phyloP scores from a whole-genome alignment of 2,329 filamentous ascomycete species.

The Penicillium janthinellum region DNA sequence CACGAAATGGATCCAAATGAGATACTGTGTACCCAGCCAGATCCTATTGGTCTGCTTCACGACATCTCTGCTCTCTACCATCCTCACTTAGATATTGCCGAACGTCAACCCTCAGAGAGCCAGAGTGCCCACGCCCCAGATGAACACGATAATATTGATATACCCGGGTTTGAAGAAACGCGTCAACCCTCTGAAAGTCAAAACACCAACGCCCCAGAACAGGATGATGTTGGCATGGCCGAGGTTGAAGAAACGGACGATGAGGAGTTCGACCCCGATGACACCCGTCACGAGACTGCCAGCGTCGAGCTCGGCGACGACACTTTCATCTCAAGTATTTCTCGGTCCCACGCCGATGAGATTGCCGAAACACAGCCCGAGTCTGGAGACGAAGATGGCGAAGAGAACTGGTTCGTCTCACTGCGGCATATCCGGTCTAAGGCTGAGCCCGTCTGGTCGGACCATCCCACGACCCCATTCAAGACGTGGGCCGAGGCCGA shows the following conservation, averaged over 20 bases:
- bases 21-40: too few relatives aligned
- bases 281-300: constrained; percentile 34
- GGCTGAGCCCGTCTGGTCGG: constrained; percentile 32
- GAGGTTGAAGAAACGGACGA: constrained; percentile 16
- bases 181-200: background rate
- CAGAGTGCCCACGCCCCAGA: too few relatives aligned
- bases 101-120: too few relatives aligned
- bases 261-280: constrained; percentile 16
- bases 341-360: constrained; percentile 1
- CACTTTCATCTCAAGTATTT: constrained; percentile 10
- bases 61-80: too few relatives aligned
- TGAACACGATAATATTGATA: too few relatives aligned
- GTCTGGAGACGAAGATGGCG: constrained; percentile 15
- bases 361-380: constrained; percentile 6
- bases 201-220: background rate
- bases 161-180: too few relatives aligned
- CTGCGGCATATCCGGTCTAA: constrained; percentile 28
- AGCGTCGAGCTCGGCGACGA: constrained; percentile 43
- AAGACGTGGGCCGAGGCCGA: constrained; percentile 41
- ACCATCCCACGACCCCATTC: constrained; percentile 41
- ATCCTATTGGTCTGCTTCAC: too few relatives aligned
- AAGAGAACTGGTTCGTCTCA: constrained; percentile 36
- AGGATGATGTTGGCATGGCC: background rate
- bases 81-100: too few relatives aligned
- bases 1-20: constrained; percentile 26